phyloP scores from a whole-genome alignment of 2,329 filamentous ascomycete species.

The Uncinocarpus reesii region DNA sequence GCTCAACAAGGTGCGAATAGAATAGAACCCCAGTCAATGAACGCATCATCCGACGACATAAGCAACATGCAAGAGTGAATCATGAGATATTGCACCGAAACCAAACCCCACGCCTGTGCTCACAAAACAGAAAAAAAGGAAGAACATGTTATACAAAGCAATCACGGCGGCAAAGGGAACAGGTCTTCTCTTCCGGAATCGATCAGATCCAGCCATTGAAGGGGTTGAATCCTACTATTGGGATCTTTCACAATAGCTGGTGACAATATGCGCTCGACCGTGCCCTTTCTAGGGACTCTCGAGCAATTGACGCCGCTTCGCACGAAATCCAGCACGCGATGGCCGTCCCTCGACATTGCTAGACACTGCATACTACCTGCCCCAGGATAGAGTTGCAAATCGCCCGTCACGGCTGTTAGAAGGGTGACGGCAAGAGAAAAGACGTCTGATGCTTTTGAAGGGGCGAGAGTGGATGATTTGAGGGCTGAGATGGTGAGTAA shows the following conservation, averaged over 20 bases:
- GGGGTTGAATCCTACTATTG: conserved; percentile 24
- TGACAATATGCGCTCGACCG: conserved; percentile 32
- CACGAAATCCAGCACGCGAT: conserved; percentile 35
- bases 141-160: no score
- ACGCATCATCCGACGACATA: no score
- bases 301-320: conserved; percentile 30
- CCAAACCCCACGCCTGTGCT: not conserved
- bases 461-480: conserved; percentile 25
- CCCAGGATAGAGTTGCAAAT: conserved; percentile 36
- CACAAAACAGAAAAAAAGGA: not conserved
- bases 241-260: conserved; percentile 34
- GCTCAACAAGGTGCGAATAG: no score
- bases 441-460: conserved; percentile 35
- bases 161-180: not conserved
- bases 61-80: no score
- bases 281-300: conserved; percentile 32
- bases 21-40: no score
- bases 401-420: conserved; percentile 37
- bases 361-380: conserved; percentile 33
- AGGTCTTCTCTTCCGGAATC: not conserved
- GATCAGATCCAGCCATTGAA: conserved; percentile 25
- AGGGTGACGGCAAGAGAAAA: conserved; percentile 40
- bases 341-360: conserved; percentile 37
- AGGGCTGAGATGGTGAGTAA: conserved; percentile 28
- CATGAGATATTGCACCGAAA: no score